Conservation (phyloP, 1,139 yeast genomes). For the Zygoascus sp. region DNA sequence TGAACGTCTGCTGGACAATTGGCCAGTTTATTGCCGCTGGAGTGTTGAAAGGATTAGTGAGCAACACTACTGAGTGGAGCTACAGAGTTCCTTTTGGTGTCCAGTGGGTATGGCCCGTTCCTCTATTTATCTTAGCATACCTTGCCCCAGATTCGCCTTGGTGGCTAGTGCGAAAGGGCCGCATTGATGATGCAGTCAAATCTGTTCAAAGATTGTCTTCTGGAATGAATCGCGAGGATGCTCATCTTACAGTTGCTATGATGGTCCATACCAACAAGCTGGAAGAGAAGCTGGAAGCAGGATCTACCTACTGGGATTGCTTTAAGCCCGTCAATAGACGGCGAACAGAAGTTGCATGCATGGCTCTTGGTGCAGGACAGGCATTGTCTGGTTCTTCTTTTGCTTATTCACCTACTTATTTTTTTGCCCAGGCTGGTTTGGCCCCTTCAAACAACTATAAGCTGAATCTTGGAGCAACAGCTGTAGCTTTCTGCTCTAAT, state of each 20-base stretch:
- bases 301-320: slow-evolving; percentile 43
- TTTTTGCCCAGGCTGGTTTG: slow-evolving; percentile 22
- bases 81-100: slow-evolving; percentile 48
- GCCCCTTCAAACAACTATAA: slow-evolving; percentile 16
- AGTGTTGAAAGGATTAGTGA: slow-evolving; percentile 37
- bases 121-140: slow-evolving; percentile 45
- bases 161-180: slow-evolving; percentile 43
- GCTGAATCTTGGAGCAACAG: slow-evolving; percentile 23
- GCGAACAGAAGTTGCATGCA: slow-evolving; percentile 50
- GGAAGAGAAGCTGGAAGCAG: slow-evolving; percentile 37
- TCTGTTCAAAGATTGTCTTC: slow-evolving; percentile 37
- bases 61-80: slow-evolving; percentile 31
- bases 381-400: slow-evolving; percentile 51
- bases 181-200: slow-evolving; percentile 37
- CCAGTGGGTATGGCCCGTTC: slow-evolving; percentile 64
- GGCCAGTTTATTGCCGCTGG: slow-evolving; percentile 44
- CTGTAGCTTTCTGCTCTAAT: slow-evolving; percentile 46
- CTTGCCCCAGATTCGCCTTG: slow-evolving; percentile 53
- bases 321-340: slow-evolving; percentile 47
- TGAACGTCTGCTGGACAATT: slow-evolving; percentile 43
- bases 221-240: not conserved
- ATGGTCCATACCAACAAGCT: slow-evolving; percentile 43
- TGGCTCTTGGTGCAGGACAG: slow-evolving; percentile 37
- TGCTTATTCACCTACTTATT: slow-evolving; percentile 19
- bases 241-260: slow-evolving; percentile 30